These are phyloP conservation scores for Anthostomella pinea DNA, from an alignment of 2,329 filamentous ascomycete genomes.

Conservation along the genomic window DNA sequence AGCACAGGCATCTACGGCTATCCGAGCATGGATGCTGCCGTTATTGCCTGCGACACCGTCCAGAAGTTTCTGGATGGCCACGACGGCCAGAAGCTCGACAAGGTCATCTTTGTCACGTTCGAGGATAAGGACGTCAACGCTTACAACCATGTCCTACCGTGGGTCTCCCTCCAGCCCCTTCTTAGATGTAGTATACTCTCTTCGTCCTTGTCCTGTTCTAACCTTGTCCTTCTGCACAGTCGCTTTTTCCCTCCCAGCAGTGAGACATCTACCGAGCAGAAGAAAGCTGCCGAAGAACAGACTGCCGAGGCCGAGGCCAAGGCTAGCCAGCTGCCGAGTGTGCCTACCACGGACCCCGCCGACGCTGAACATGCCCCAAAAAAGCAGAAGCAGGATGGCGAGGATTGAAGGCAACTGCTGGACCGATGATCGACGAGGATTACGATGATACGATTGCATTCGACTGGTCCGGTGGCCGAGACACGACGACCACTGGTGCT, in stretches of 20 bases:
- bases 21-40: slow-evolving; percentile 69
- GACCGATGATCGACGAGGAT: not conserved
- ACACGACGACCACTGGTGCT: not conserved
- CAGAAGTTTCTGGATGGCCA: slow-evolving; percentile 51
- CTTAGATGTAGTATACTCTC: not conserved
- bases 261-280: slow-evolving; percentile 9
- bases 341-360: slow-evolving; percentile 34
- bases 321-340: slow-evolving; percentile 33
- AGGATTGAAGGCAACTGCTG: slow-evolving; percentile 5
- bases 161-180: slow-evolving; percentile 37
- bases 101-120: slow-evolving; percentile 84
- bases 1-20: slow-evolving; percentile 92
- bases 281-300: slow-evolving; percentile 17
- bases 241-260: slow-evolving; percentile 26
- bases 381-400: slow-evolving; percentile 30
- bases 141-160: slow-evolving; percentile 74
- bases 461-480: too few species aligned
- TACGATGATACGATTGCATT: slow-evolving; percentile 5
- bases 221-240: slow-evolving; percentile 6
- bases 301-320: slow-evolving; percentile 25
- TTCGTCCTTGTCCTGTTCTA: not conserved
- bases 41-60: slow-evolving; percentile 63
- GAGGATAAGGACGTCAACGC: slow-evolving; percentile 71
- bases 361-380: slow-evolving; percentile 31
- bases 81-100: slow-evolving; percentile 54